These are phyloP conservation scores for Colletotrichum melonis DNA, from an alignment of 2,329 filamentous ascomycete genomes.

Conservation along the genomic window DNA sequence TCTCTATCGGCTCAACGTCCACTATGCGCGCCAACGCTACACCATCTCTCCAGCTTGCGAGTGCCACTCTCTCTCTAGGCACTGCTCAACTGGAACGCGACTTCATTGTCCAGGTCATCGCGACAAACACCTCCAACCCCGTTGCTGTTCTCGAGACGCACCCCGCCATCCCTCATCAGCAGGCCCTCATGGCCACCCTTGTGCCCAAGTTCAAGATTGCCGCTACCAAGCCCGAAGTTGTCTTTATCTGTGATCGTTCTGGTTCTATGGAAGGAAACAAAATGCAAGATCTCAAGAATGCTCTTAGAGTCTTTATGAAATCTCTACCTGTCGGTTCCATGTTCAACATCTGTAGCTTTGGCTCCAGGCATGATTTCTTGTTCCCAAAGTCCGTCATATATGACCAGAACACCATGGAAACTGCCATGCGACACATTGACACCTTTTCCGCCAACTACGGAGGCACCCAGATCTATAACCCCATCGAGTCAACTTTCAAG, in stretches of 20 bases:
- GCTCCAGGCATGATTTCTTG: slow-evolving; percentile 57
- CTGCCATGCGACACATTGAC: slow-evolving; percentile 55
- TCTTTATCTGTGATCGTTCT: slow-evolving; percentile 79
- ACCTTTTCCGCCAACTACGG: slow-evolving; percentile 59
- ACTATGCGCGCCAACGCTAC: slow-evolving; percentile 51
- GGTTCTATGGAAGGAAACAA: slow-evolving; percentile 69
- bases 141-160: slow-evolving; percentile 75
- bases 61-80: slow-evolving; percentile 67
- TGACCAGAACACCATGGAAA: slow-evolving; percentile 53
- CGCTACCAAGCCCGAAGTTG: slow-evolving; percentile 67
- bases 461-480: slow-evolving; percentile 63
- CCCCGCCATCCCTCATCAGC: slow-evolving; percentile 68
- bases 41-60: slow-evolving; percentile 69
- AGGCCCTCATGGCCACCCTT: slow-evolving; percentile 76
- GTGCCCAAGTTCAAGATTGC: slow-evolving; percentile 77
- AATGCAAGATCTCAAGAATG: slow-evolving; percentile 64
- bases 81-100: slow-evolving; percentile 69
- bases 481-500: slow-evolving; percentile 57
- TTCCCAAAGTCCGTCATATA: slow-evolving; percentile 61
- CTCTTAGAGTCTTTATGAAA: slow-evolving; percentile 73
- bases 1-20: slow-evolving; percentile 71
- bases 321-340: slow-evolving; percentile 71
- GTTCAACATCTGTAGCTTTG: slow-evolving; percentile 80
- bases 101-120: slow-evolving; percentile 74
- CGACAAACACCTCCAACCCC: slow-evolving; percentile 70